A percentile compares a stretch with the other conserved stretches of the same genome.
Evolutionary conservation across 2,329 filamentous ascomycete genomes (phyloP).

Genomic region (Setomelanomma holmii): DNA sequence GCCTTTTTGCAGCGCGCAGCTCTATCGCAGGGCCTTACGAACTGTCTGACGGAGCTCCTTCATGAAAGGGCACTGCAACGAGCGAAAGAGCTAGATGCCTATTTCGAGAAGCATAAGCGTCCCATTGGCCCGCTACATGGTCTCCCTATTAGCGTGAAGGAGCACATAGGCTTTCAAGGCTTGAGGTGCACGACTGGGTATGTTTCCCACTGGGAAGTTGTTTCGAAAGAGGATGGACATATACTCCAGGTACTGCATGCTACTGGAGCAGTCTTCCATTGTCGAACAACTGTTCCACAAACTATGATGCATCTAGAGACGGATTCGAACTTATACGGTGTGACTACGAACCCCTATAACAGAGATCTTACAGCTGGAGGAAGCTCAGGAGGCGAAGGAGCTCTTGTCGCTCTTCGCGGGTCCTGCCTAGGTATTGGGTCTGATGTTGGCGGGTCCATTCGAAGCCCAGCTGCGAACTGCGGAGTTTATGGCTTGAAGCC

Average conservation of each 20-base stretch:
- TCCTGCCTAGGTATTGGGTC: constrained; percentile 60
- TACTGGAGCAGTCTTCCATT: constrained; percentile 62
- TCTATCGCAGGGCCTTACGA: constrained; percentile 33
- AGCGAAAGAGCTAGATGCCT: constrained; percentile 52
- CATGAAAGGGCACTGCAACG: constrained; percentile 46
- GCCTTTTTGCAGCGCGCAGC: constrained; percentile 36
- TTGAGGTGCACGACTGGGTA: constrained; percentile 59
- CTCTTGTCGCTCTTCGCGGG: constrained; percentile 60
- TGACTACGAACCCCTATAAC: constrained; percentile 64
- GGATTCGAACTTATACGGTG: constrained; percentile 58
- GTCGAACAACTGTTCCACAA: constrained; percentile 62
- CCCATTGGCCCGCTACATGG: constrained; percentile 58
- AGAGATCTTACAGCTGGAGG: constrained; percentile 59
- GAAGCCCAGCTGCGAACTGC: constrained; percentile 39
- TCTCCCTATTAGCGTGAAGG: constrained; percentile 61
- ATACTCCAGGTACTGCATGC: constrained; percentile 57
- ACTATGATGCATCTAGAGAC: constrained; percentile 62
- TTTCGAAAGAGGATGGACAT: constrained; percentile 55
- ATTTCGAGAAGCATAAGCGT: constrained; percentile 44
- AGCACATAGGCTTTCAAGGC: constrained; percentile 60
- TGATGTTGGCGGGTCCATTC: constrained; percentile 24
- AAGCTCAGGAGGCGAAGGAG: constrained; percentile 65
- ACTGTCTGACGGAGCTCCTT: constrained; percentile 39
- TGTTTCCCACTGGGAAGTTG: constrained; percentile 56
- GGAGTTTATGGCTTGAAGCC: constrained; percentile 50